Percentiles rank a stretch among this genome's conserved stretches.
phyloP scores from a whole-genome alignment of 2,329 filamentous ascomycete genomes.

The Alternaria angustiovoidea region DNA sequence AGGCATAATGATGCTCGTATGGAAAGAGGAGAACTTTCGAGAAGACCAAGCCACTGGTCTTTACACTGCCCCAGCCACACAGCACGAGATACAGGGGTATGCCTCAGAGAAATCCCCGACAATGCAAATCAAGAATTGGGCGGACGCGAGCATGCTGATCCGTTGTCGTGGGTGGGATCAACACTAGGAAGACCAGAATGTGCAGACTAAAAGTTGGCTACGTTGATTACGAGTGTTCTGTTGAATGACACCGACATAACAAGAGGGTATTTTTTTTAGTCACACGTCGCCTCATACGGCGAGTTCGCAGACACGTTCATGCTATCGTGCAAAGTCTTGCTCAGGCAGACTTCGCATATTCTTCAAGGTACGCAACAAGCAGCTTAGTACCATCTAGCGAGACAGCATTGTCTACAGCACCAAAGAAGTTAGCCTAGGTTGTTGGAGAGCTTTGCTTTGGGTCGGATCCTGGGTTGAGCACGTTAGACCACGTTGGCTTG shows the following conservation, averaged over 20 bases:
- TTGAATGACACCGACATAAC: constrained; percentile 30
- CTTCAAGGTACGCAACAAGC: constrained; percentile 70
- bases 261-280: neutral
- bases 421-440: constrained; percentile 26
- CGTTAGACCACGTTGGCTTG: constrained; percentile 4
- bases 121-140: constrained; percentile 24
- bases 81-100: constrained; percentile 14
- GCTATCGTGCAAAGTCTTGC: constrained; percentile 21
- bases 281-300: neutral
- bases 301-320: constrained; percentile 16
- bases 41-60: constrained; percentile 16
- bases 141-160: constrained; percentile 20
- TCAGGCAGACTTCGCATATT: constrained; percentile 59
- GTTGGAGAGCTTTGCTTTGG: constrained; percentile 6
- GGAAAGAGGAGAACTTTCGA: constrained; percentile 24
- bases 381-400: constrained; percentile 71
- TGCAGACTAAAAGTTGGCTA: constrained; percentile 25
- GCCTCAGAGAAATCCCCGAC: constrained; percentile 28
- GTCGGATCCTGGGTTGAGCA: constrained; percentile 9
- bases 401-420: constrained; percentile 74
- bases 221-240: constrained; percentile 33
- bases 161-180: constrained; percentile 9
- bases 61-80: constrained; percentile 8
- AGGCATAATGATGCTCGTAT: constrained; percentile 1
- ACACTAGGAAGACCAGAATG: constrained; percentile 9